phyloP scores from a whole-genome alignment of 1,139 yeast genomes.

The Pichia sp. region DNA sequence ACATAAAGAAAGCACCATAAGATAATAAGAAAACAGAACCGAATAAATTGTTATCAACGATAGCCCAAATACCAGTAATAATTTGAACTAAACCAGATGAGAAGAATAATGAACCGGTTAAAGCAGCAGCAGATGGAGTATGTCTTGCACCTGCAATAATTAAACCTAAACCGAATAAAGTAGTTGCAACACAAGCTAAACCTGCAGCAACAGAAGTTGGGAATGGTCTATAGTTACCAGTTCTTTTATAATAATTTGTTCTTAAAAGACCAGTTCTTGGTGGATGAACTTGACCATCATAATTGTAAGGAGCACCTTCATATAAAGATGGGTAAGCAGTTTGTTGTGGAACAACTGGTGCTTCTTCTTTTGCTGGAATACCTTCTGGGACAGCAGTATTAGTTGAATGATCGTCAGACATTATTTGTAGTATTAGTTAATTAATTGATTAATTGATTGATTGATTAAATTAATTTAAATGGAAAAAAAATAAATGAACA shows the following conservation, averaged over 20 bases:
- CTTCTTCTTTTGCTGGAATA: conserved; percentile 14
- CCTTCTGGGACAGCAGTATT: conserved; percentile 23
- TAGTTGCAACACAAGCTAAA: conserved; percentile 26
- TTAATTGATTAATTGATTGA: neutral
- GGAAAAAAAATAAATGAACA: no score
- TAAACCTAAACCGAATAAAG: conserved; percentile 32
- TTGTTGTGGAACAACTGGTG: neutral
- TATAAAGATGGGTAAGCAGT: conserved; percentile 13
- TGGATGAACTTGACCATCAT: conserved; percentile 20
- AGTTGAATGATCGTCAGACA: conserved; percentile 23
- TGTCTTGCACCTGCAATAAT: conserved; percentile 49
- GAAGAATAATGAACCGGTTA: conserved; percentile 46
- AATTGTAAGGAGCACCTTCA: conserved; percentile 16
- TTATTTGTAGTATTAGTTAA: no score
- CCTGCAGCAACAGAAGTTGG: conserved; percentile 32
- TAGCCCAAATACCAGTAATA: conserved; percentile 62
- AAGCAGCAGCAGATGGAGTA: conserved; percentile 40
- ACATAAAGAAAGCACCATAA: conserved; percentile 37
- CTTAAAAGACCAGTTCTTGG: conserved; percentile 31
- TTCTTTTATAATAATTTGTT: conserved; percentile 26
- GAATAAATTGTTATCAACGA: conserved; percentile 45
- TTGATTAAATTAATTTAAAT: neutral
- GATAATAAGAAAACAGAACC: conserved; percentile 36
- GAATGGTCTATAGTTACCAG: conserved; percentile 27
- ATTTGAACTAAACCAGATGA: conserved; percentile 62